A percentile compares a stretch with the other conserved stretches of the same genome.
These are phyloP conservation scores for Fusarium paranaense DNA, from an alignment of 2,329 filamentous ascomycete genomes.

Conservation along the genomic window DNA sequence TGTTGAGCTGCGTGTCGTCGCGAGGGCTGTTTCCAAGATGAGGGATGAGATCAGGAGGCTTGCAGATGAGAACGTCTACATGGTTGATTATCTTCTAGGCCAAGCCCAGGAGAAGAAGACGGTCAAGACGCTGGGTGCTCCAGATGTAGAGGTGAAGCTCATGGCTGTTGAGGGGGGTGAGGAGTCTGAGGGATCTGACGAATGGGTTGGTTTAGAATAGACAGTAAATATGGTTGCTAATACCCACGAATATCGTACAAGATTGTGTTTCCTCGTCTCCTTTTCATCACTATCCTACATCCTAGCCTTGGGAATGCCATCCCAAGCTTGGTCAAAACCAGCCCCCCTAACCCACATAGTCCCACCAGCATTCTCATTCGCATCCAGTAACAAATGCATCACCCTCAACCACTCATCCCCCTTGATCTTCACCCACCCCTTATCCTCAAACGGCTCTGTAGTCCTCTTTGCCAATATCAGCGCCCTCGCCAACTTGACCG, in stretches of 20 bases:
- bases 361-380: conserved; percentile 62
- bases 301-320: conserved; percentile 49
- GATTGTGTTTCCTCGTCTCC: background rate
- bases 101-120: conserved; percentile 55
- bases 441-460: conserved; percentile 58
- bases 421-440: conserved; percentile 64
- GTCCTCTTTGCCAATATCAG: conserved; percentile 71
- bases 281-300: conserved; percentile 17
- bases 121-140: conserved; percentile 34
- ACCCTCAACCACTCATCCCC: conserved; percentile 70
- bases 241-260: conserved; percentile 38
- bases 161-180: conserved; percentile 48
- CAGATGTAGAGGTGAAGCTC: conserved; percentile 45
- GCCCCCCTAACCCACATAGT: conserved; percentile 70
- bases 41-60: conserved; percentile 84
- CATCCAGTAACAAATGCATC: conserved; percentile 71
- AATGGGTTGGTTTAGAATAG: conserved; percentile 64
- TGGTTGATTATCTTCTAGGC: conserved; percentile 82
- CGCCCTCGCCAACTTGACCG: conserved; percentile 79
- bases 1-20: conserved; percentile 84
- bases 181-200: conserved; percentile 53
- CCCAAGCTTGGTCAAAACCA: conserved; percentile 76
- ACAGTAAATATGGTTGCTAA: conserved; percentile 39
- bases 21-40: conserved; percentile 83
- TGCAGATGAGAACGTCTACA: conserved; percentile 89